These are phyloP conservation scores for Ajuga chamaepitys DNA, from an alignment of 257 asterid genomes.

Conservation along the genomic window DNA sequence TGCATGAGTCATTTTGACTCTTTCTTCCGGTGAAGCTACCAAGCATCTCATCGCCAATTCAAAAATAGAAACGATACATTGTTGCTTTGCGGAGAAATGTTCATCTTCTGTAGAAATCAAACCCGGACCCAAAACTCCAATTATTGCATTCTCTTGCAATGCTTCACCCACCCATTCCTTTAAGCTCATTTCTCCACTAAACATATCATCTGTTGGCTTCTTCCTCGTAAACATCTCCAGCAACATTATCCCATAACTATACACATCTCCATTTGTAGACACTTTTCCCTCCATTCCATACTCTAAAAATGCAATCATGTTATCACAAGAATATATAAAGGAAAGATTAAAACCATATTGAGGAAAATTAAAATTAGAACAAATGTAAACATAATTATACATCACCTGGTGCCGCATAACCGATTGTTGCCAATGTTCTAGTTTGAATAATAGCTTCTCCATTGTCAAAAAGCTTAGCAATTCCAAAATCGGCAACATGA, in stretches of 20 bases:
- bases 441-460: background rate
- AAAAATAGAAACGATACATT: constrained; percentile 3
- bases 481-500: background rate
- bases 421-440: background rate
- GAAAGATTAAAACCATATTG: background rate
- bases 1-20: background rate
- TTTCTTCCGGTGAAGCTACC: background rate
- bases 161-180: constrained; percentile 21
- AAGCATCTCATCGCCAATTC: constrained; percentile 7
- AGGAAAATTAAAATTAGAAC: too few relatives aligned
- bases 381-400: too few relatives aligned
- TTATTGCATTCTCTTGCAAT: constrained; percentile 4
- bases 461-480: background rate
- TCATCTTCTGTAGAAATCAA: constrained; percentile 4
- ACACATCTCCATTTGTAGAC: background rate
- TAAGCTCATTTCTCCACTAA: constrained; percentile 22
- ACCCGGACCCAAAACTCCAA: background rate
- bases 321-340: too few relatives aligned
- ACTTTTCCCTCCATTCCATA: background rate
- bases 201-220: constrained; percentile 24
- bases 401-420: background rate
- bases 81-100: background rate
- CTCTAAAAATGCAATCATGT: too few relatives aligned
- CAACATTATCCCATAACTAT: background rate
- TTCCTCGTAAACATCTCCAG: constrained; percentile 11